Conservation (phyloP, 2,329 filamentous ascomycete genomes). For the Albophoma yamanashiensis region DNA sequence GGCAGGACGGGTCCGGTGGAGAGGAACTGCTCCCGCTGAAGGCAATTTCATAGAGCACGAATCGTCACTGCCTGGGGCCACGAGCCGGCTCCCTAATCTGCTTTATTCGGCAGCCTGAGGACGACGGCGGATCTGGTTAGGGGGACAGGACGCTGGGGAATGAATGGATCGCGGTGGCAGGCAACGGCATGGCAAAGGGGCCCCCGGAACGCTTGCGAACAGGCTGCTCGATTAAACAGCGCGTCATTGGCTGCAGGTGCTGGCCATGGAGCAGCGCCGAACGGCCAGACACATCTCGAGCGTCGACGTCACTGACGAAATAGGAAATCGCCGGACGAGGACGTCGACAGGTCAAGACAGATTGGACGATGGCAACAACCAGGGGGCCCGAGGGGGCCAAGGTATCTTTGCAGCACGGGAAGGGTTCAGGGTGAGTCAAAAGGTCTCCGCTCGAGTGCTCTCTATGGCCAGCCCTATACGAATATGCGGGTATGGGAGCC, state of each 20-base stretch:
- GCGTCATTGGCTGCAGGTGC: slow-evolving; percentile 10
- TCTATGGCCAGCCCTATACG: background rate
- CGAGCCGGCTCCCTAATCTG: too few species aligned
- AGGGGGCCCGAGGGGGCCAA: background rate
- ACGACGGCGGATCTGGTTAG: background rate
- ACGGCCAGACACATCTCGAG: background rate
- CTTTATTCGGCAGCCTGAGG: background rate
- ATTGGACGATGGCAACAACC: background rate
- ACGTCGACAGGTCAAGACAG: background rate
- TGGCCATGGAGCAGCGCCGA: background rate
- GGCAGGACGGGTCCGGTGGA: background rate
- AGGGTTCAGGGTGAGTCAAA: background rate
- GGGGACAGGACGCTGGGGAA: background rate
- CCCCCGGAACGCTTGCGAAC: background rate
- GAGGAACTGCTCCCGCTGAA: background rate
- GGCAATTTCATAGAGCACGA: background rate
- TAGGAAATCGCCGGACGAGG: slow-evolving; percentile 1
- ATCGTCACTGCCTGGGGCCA: background rate
- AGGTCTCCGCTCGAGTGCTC: background rate
- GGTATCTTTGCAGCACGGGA: background rate
- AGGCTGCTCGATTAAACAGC: slow-evolving; percentile 18
- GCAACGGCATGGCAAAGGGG: background rate
- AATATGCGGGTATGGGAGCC: background rate
- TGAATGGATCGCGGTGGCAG: background rate
- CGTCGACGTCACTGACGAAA: background rate